Conservation (phyloP, 2,329 filamentous ascomycete genomes). For the Fusarium buharicum region DNA sequence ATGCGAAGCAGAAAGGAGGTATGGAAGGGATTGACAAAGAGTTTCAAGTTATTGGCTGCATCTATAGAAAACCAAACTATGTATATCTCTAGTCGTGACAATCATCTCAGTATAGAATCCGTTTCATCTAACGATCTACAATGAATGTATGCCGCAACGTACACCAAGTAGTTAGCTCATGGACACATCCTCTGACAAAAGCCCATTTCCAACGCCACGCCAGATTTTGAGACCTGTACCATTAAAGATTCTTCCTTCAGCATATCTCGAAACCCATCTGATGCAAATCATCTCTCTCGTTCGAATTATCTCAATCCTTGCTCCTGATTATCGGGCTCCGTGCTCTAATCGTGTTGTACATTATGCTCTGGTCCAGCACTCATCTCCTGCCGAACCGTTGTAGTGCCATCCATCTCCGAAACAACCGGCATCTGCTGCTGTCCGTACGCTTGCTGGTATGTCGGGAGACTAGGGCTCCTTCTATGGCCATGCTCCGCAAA, state of each 20-base stretch:
- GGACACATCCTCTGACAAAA: not conserved
- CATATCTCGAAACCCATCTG: not conserved
- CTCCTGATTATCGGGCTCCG: constrained; percentile 7
- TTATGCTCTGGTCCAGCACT: constrained; percentile 32
- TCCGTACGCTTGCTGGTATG: constrained; percentile 23
- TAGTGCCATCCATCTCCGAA: constrained; percentile 41
- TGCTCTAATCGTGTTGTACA: constrained; percentile 1
- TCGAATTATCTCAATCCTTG: constrained; percentile 10
- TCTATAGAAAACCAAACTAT: not conserved
- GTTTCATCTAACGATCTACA: not conserved
- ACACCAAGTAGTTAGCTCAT: too few species aligned
- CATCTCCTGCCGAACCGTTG: constrained; percentile 35
- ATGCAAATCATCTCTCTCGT: not conserved
- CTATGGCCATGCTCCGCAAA: constrained; percentile 31
- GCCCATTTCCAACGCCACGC: not conserved
- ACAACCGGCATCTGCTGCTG: constrained; percentile 28
- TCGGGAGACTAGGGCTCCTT: constrained; percentile 22
- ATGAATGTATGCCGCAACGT: constrained; percentile 3
- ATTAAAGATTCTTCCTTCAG: not conserved
- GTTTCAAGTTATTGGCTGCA: too few species aligned
- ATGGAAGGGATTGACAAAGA: too few species aligned
- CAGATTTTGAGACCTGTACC: not conserved
- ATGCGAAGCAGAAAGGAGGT: too few species aligned
- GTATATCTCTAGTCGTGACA: not conserved
- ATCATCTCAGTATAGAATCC: not conserved